Conservation (phyloP, 2,329 filamentous ascomycete species). For the Cladosporium halotolerans region DNA sequence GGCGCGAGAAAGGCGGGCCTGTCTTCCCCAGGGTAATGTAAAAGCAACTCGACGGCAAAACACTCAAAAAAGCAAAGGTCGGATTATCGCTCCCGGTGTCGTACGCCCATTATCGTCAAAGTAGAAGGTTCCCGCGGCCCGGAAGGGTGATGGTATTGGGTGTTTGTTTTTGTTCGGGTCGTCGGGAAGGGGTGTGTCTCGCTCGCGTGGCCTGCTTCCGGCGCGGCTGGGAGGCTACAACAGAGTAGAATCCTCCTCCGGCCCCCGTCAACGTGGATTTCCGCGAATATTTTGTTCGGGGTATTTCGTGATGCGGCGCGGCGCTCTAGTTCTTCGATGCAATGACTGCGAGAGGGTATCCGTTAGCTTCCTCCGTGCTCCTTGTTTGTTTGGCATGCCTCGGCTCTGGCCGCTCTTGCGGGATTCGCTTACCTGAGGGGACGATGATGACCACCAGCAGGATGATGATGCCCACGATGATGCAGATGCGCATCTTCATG, state of each 20-base stretch:
- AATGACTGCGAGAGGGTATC: constrained; percentile 7
- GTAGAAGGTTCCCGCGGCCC: not conserved
- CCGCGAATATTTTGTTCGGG: constrained; percentile 1
- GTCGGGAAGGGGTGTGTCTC: not conserved
- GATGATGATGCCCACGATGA: constrained; percentile 84
- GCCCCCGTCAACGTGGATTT: not conserved
- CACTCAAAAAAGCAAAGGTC: not conserved
- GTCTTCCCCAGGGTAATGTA: not conserved
- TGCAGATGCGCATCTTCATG: constrained; percentile 99
- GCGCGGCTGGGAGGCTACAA: too few relatives aligned
- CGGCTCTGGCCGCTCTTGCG: not conserved
- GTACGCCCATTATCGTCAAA: constrained; percentile 11
- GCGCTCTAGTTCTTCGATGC: constrained; percentile 11
- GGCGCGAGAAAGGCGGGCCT: not conserved
- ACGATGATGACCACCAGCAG: constrained; percentile 91
- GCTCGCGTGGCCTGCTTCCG: too few relatives aligned
- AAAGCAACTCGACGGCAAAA: not conserved
- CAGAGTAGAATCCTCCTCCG: too few relatives aligned
- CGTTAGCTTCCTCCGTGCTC: not conserved
- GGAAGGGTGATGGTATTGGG: not conserved
- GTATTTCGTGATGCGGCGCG: not conserved
- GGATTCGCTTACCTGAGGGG: constrained; percentile 61
- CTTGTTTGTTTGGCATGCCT: not conserved
- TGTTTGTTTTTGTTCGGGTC: not conserved
- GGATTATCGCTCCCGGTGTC: constrained; percentile 11